Evolutionary conservation across 2,329 filamentous ascomycete species (phyloP), one percentile per base, ranked within the genome.

Genomic region (Hymenoscyphus albidus): DNA sequence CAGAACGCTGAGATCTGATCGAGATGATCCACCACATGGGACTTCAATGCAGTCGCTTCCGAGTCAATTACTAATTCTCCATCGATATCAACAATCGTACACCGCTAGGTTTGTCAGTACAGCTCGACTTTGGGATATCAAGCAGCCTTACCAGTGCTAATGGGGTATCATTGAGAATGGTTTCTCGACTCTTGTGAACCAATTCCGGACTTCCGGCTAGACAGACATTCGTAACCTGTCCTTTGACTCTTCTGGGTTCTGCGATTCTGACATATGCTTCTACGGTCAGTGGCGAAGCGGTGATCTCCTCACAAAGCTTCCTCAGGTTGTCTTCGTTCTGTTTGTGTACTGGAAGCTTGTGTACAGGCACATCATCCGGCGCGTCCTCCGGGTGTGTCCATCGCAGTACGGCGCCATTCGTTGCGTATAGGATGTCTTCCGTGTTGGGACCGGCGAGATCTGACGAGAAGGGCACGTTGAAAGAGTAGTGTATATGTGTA

Each of bases 401-500:
- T 76, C 92, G 88, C 70, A 94, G 85, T 69, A 96, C 88, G 66
- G 94, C 93, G 71, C 92, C 91, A 64, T 88, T 87, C 69, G 91
- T 97, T 69, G 94, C 93, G 79, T 97, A 94, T 67, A 98, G 85
- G 73, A 99, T 92, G 78, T 98, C 93, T 78, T 97, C 93, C 71
- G 90, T 90, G 74, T 98, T 93, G 69, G 95, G 95, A 40, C 95
- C 95, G 68, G 91, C 86, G 67, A 99, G 87, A 74, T 94, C 94
- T 69, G 92, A 96, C 71, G 93, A 89, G 79, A 98, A 97, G 67
- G 95, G 95, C 59, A 99, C 90, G 76, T 97, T 98, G 87, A 99
- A 98, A 70, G 92, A 94, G 77, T 97, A 89, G 78, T 96, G 92
- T 78, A 98, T 91, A 70, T 87, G 88, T 61, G 88, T 83, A 76